A percentile compares a stretch with the other conserved stretches of the same genome.
Evolutionary conservation across 2,329 filamentous ascomycete genomes (phyloP).

Genomic region (Botrytis pseudocinerea): DNA sequence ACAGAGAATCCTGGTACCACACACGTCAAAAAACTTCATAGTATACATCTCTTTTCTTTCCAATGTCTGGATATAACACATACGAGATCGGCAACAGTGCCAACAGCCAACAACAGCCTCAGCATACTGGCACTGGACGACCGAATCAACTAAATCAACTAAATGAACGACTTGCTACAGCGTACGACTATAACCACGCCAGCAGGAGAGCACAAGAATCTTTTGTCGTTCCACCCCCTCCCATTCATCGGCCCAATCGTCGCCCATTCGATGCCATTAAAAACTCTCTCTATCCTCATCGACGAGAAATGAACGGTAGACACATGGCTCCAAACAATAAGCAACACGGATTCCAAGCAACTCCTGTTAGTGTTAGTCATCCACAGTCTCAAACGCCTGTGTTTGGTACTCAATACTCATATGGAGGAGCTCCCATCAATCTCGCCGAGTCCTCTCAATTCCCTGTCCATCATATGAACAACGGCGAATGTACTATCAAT

Average conservation of each 20-base stretch:
- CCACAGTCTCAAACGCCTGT: too few relatives aligned
- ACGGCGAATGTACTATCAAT: background rate
- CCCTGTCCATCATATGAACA: background rate
- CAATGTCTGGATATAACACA: background rate
- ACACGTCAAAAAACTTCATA: fast-evolving
- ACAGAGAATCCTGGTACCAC: background rate
- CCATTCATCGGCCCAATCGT: too few relatives aligned
- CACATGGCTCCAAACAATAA: too few relatives aligned
- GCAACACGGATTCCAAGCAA: too few relatives aligned
- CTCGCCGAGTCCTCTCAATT: background rate
- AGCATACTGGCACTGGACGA: fast-evolving
- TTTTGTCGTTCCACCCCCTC: fast-evolving
- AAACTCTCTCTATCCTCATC: too few relatives aligned
- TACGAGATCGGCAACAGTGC: background rate
- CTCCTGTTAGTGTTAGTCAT: background rate
- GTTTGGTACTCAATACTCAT: background rate
- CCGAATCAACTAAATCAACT: fast-evolving
- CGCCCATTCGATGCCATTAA: too few relatives aligned
- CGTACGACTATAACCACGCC: fast-evolving
- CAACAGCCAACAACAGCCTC: background rate
- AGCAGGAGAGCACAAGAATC: background rate
- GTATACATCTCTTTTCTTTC: background rate
- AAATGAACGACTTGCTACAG: fast-evolving
- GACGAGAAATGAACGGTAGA: too few relatives aligned
- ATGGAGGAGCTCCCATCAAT: background rate